Percentiles rank a stretch among this genome's conserved stretches.
Evolutionary conservation across 2,329 filamentous ascomycete species (phyloP).

Genomic region (Biscogniauxia marginata): DNA sequence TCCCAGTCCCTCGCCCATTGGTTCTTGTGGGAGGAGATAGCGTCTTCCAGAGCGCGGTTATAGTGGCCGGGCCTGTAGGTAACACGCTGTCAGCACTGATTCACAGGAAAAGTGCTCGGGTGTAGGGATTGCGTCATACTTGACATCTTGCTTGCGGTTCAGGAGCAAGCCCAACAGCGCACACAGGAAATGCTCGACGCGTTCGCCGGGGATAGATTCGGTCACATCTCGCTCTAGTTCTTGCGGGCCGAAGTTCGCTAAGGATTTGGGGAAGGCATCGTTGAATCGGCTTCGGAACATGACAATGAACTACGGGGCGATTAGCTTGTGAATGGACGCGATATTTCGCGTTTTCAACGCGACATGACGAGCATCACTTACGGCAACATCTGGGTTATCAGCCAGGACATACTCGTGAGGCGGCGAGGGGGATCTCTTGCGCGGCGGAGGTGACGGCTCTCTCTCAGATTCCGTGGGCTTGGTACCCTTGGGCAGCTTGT

Average conservation of each 20-base stretch:
- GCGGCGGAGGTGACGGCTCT: slow-evolving; percentile 63
- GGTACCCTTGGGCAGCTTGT: slow-evolving; percentile 51
- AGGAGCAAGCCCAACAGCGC: slow-evolving; percentile 82
- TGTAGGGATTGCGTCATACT: slow-evolving; percentile 60
- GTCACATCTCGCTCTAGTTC: slow-evolving; percentile 87
- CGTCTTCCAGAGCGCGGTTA: slow-evolving; percentile 89
- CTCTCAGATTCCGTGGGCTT: slow-evolving; percentile 44
- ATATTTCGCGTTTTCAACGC: slow-evolving; percentile 52
- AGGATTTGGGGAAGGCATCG: slow-evolving; percentile 83
- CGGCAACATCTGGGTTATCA: slow-evolving; percentile 89
- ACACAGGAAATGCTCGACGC: slow-evolving; percentile 85
- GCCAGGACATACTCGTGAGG: slow-evolving; percentile 86
- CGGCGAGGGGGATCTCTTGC: slow-evolving; percentile 82
- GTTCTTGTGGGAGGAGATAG: slow-evolving; percentile 75
- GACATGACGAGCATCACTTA: slow-evolving; percentile 55
- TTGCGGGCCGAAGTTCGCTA: slow-evolving; percentile 89
- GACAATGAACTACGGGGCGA: slow-evolving; percentile 75
- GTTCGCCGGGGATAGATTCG: slow-evolving; percentile 74
- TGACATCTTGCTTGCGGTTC: slow-evolving; percentile 97
- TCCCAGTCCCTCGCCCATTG: slow-evolving; percentile 90
- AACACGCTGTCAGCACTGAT: slow-evolving; percentile 19
- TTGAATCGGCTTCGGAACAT: slow-evolving; percentile 96
- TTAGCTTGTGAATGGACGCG: slow-evolving; percentile 44
- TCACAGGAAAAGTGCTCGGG: background rate
- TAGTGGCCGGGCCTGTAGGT: slow-evolving; percentile 79